A percentile compares a stretch with the other conserved stretches of the same genome.
Conservation (phyloP, 768 basidiomycete species). For the Pulveroboletus sp. region DNA sequence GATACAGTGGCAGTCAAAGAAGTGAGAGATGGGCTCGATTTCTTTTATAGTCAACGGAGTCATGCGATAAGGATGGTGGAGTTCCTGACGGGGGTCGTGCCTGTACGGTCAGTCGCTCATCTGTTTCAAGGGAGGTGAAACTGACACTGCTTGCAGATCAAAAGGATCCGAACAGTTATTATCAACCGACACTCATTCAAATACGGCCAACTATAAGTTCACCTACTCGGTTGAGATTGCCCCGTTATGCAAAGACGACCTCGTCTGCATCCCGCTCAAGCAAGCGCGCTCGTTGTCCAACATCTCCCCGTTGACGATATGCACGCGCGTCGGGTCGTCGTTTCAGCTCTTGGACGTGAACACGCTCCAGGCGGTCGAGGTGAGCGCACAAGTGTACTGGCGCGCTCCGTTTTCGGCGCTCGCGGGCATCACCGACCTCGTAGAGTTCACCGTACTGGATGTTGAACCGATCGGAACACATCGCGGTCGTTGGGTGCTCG, state of each 20-base stretch:
- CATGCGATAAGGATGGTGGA: slow-evolving; percentile 97
- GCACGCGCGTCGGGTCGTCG: slow-evolving; percentile 88
- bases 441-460: slow-evolving; percentile 95
- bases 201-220: slow-evolving; percentile 94
- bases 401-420: slow-evolving; percentile 86
- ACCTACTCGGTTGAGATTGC: slow-evolving; percentile 97
- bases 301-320: slow-evolving; percentile 85
- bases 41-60: slow-evolving; percentile 89
- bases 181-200: slow-evolving; percentile 87
- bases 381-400: slow-evolving; percentile 82
- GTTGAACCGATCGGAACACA: slow-evolving; percentile 77
- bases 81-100: slow-evolving; percentile 84
- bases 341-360: slow-evolving; percentile 88
- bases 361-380: slow-evolving; percentile 81
- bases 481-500: slow-evolving; percentile 77
- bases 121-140: not conserved
- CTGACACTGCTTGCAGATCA: slow-evolving; percentile 46
- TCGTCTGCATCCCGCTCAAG: slow-evolving; percentile 84
- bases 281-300: slow-evolving; percentile 82
- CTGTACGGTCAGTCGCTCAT: slow-evolving; percentile 63
- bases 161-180: slow-evolving; percentile 95
- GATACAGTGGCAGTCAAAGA: slow-evolving; percentile 94
- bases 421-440: slow-evolving; percentile 77
- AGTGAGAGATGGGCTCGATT: slow-evolving; percentile 92
- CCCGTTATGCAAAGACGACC: slow-evolving; percentile 97